Percentiles rank a stretch among this genome's conserved stretches.
These are phyloP conservation scores for Picochlorum costavermella DNA, from an alignment of 139 green algal genomes.

Conservation along the genomic window DNA sequence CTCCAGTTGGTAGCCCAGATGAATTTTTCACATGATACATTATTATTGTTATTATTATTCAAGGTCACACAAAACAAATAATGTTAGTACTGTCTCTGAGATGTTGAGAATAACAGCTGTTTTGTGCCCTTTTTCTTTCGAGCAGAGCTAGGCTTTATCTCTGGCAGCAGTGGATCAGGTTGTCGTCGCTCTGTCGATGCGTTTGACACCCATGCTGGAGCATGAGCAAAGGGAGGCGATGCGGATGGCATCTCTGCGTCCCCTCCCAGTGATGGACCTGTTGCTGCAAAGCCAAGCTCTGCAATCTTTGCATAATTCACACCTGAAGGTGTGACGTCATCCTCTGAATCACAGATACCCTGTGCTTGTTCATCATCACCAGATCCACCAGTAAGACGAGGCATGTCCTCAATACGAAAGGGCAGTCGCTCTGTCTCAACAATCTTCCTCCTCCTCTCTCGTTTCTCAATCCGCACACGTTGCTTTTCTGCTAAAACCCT, in stretches of 20 bases:
- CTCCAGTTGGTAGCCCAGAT: constrained; percentile 2
- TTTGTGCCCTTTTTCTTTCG: constrained; percentile 17
- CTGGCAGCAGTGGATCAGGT: too few species aligned
- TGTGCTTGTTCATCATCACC: background rate
- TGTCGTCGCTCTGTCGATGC: background rate
- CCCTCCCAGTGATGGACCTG: constrained; percentile 39
- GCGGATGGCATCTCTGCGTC: background rate
- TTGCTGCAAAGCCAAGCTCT: constrained; percentile 60
- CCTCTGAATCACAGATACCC: background rate
- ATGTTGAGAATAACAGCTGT: constrained; percentile 18
- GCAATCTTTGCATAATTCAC: constrained; percentile 59
- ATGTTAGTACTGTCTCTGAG: constrained; percentile 9
- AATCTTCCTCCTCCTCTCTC: constrained; percentile 32
- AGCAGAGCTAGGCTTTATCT: too few species aligned
- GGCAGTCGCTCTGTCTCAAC: constrained; percentile 6
- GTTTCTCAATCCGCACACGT: background rate
- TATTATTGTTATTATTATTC: too few species aligned
- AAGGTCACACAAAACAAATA: background rate
- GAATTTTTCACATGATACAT: background rate
- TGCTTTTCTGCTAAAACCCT: constrained; percentile 27
- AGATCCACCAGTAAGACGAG: constrained; percentile 5
- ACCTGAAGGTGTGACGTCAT: background rate
- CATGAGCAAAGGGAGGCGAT: background rate
- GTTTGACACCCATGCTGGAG: too few species aligned
- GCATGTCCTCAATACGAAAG: constrained; percentile 8